Evolutionary conservation across 345 rosid genomes (phyloP).

Genomic region (Heritiera fomes): DNA sequence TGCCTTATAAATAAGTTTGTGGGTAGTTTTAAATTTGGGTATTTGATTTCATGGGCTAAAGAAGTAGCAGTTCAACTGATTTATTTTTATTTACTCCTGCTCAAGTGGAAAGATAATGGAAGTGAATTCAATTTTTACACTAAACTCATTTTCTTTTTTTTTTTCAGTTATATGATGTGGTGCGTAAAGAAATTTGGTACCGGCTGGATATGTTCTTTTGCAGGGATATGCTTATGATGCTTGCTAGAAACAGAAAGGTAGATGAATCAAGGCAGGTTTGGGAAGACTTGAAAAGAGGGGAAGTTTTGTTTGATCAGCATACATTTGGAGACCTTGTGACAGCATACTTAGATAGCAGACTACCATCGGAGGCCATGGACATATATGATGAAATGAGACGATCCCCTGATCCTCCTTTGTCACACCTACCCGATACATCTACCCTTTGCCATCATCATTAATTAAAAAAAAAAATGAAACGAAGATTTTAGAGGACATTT

Average conservation of each 20-base stretch:
- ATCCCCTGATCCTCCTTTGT: constrained; percentile 79
- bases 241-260: constrained; percentile 76
- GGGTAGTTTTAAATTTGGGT: not conserved
- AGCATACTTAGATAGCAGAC: constrained; percentile 63
- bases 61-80: not conserved
- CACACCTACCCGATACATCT: too few relatives aligned
- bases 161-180: constrained; percentile 71
- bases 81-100: not conserved
- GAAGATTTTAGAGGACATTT: too few relatives aligned
- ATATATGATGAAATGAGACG: constrained; percentile 84
- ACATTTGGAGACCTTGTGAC: constrained; percentile 83
- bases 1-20: not conserved
- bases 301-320: constrained; percentile 86
- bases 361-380: constrained; percentile 72
- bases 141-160: not conserved
- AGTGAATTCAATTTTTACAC: not conserved
- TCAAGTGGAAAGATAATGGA: not conserved
- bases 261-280: constrained; percentile 64
- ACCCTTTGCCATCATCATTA: too few relatives aligned
- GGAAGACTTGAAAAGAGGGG: constrained; percentile 80
- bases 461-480: too few relatives aligned
- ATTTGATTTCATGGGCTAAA: not conserved
- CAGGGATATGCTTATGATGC: constrained; percentile 95
- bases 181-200: constrained; percentile 91
- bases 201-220: constrained; percentile 89